Evolutionary conservation across 176 grass and related monocot genomes (phyloP).

Genomic region (Hsuehochloa calcarea): DNA sequence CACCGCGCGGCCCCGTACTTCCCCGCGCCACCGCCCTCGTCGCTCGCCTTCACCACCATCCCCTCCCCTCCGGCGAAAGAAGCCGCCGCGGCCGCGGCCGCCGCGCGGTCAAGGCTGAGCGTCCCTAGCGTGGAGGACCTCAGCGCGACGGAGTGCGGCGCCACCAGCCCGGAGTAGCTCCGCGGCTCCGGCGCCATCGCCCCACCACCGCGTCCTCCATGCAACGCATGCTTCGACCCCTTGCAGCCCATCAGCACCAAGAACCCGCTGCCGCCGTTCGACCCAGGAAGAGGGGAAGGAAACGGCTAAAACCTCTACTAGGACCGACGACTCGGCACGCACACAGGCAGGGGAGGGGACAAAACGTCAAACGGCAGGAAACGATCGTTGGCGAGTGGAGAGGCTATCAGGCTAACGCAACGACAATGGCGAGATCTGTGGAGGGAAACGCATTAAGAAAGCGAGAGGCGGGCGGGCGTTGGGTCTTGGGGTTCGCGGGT

Average conservation of each 20-base stretch:
- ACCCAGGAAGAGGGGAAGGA: background rate
- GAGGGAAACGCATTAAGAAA: slow-evolving; percentile 24
- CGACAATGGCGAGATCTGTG: slow-evolving; percentile 16
- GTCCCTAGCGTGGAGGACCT: slow-evolving; percentile 56
- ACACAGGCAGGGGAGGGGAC: background rate
- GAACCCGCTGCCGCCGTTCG: background rate
- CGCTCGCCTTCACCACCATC: slow-evolving; percentile 37
- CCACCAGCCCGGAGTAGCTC: slow-evolving; percentile 14
- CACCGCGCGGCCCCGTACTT: background rate
- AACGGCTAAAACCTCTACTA: slow-evolving; percentile 6
- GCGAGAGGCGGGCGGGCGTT: background rate
- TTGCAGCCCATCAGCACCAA: slow-evolving; percentile 67
- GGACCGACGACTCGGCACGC: background rate
- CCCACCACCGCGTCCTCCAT: background rate
- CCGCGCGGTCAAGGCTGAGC: slow-evolving; percentile 54
- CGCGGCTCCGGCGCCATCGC: slow-evolving; percentile 25
- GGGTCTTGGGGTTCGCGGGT: background rate
- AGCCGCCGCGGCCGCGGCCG: background rate
- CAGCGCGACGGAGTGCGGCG: slow-evolving; percentile 47
- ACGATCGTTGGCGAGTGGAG: background rate
- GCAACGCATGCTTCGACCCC: slow-evolving; percentile 61
- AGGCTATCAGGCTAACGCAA: slow-evolving; percentile 1
- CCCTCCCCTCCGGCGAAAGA: slow-evolving; percentile 1
- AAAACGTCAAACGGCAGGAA: slow-evolving; percentile 34
- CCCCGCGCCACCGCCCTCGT: background rate